Base-by-base conservation (phyloP, 2,329 filamentous ascomycete species). In the Aspergillus fumigatiaffinis region DNA sequence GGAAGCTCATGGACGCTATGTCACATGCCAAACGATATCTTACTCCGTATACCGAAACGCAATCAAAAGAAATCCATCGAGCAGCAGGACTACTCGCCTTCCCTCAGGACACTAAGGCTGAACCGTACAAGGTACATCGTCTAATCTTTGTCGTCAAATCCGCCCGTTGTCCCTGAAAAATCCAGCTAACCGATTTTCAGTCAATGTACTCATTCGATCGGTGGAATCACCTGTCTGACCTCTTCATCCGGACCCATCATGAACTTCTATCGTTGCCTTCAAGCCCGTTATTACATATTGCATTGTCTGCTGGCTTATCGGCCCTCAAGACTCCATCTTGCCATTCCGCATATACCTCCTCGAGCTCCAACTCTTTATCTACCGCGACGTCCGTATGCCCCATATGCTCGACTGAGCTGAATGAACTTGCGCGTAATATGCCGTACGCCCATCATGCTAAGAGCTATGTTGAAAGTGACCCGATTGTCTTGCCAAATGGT, bases 381-480 rank as follows among this genome's bases (percentile, higher is more conserved):
- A 83, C 88, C 1, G 86, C 86, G 1, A 88, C 89, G 7, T 88
- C 86, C 51, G 86, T 97, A 46, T 99, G 94, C 67, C 94, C 94
- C 3, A 97, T 99, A 69, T 99, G 94, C 79, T 94, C 89, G 50
- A 94, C 89, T 0, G 94, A 99, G 76, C 84, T 99, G 55, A 97
- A 97, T 73, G 90, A 92, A 68, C 83, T 99, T 35, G 93, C 94
- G 1, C 82, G 88, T 52, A 87, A 88, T 66, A 90, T 99, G 48
- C 94, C 94, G 0, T 97, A 97, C 68, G 94, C 94, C 2, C 90
- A 96, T 69, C 94, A 99, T 73, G 92, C 89, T 29, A 95, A 95
- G 80, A 96, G 91, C 71, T 90, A 91, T 60, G 91, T 97, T 29
- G 93, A 96, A 70, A 86, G 86, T 49, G 92, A 97, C 70, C 84